Base-by-base conservation (phyloP, 805 yeast genomes). In the Clavispora asparagi region DNA sequence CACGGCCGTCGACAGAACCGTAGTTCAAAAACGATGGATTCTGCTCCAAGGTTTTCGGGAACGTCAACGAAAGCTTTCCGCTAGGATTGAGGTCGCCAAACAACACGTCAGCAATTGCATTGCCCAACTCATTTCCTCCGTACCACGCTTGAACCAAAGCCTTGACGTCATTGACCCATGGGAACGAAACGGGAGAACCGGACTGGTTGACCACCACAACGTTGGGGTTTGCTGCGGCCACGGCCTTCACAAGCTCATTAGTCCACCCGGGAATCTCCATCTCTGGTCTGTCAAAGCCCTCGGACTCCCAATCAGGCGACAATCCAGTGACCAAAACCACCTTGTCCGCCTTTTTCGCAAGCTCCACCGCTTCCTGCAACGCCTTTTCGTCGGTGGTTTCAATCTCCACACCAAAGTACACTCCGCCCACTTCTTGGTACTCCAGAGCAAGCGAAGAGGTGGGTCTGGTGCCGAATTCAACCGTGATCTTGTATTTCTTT, bases 381-480 rank as follows among this genome's bases (percentile, higher is more conserved):
- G 62, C 67, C 40, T 59, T 59, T 25, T 60, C 49, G 11, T 57
- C 52, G 10, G 56, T 45, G 28, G 54, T 39, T 35, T 57, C 53
- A 26, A 53, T 44, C n/a, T 54, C 54, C 17, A 49, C 48, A 4
- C 68, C 68, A 41, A 61, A 62, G 53, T 43, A 55, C 19, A 64
- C 63, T 12, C 67, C 68, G 16, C 67, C 68, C 3, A 39, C 42
- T 35, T 51, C 54, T 29, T 42, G 51, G 49, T 49, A 49, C 30
- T 49, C 56, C 29, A 40, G 45, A 17, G 27, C 37, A 25, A 61
- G 37, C 14, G 33, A 26, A 16, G 49, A 65, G 25, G 82, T 78
- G 11, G 64, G 62, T 16, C 74, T 66, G n/a, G 79, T 68, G 17
- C 83, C 85, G 53, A 68, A 80, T 54, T 74, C 78, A 40, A 79